These are phyloP conservation scores for Wickerhamomyces canadensis DNA, from an alignment of 805 yeast species.

Conservation along the genomic window DNA sequence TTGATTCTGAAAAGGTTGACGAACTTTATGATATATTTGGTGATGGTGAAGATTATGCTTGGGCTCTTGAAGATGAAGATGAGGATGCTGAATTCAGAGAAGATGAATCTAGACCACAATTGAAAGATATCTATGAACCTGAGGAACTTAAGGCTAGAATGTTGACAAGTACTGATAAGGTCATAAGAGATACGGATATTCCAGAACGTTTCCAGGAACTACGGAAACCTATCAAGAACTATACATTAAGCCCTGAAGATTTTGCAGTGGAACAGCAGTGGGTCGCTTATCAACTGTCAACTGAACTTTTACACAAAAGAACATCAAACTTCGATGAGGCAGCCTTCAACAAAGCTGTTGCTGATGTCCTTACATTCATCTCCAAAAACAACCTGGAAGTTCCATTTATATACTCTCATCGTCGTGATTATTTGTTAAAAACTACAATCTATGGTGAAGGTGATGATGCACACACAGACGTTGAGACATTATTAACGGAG, in stretches of 20 bases:
- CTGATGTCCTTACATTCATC: slow-evolving; percentile 63
- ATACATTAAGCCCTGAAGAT: slow-evolving; percentile 65
- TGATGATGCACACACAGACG: slow-evolving; percentile 33
- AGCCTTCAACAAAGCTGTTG: slow-evolving; percentile 66
- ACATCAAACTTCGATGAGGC: slow-evolving; percentile 30
- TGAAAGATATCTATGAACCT: slow-evolving; percentile 91
- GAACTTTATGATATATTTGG: slow-evolving; percentile 95
- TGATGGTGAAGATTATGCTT: slow-evolving; percentile 93
- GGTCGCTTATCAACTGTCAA: slow-evolving; percentile 62
- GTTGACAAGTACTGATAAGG: slow-evolving; percentile 88
- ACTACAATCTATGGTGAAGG: slow-evolving; percentile 44
- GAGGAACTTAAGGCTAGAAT: slow-evolving; percentile 86
- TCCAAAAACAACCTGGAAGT: slow-evolving; percentile 81
- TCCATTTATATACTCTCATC: slow-evolving; percentile 92
- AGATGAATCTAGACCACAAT: slow-evolving; percentile 41
- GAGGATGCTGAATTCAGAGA: slow-evolving; percentile 38
- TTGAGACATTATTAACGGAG: slow-evolving; percentile 51
- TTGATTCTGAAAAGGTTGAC: slow-evolving; percentile 86
- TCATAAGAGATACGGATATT: slow-evolving; percentile 76
- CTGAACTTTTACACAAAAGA: slow-evolving; percentile 44
- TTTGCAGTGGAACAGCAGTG: slow-evolving; percentile 70
- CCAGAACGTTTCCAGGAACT: slow-evolving; percentile 89
- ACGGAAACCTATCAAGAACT: slow-evolving; percentile 57
- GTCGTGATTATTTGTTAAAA: slow-evolving; percentile 78
- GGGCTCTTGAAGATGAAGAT: slow-evolving; percentile 93